A percentile compares a stretch with the other conserved stretches of the same genome.
phyloP scores from a whole-genome alignment of 129 eudicot species.

The Tanacetum coccineum region DNA sequence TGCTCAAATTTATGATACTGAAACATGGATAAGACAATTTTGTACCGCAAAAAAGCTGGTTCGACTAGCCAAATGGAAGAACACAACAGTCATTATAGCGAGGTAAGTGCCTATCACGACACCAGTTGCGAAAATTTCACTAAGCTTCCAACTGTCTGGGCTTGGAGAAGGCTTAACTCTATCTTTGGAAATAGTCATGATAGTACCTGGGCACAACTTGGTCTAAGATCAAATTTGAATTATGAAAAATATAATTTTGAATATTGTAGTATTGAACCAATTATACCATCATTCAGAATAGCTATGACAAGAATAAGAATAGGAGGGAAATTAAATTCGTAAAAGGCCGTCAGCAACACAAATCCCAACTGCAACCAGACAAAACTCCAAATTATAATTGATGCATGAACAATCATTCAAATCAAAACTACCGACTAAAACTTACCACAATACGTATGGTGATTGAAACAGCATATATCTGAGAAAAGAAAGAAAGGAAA shows the following conservation, averaged over 20 bases:
- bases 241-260: constrained; percentile 1
- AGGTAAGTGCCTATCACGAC: constrained; percentile 49
- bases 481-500: constrained; percentile 12
- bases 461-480: constrained; percentile 57
- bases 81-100: constrained; percentile 44
- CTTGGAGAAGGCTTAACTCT: constrained; percentile 56
- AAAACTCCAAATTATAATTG: constrained; percentile 3
- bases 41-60: constrained; percentile 43
- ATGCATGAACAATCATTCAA: neutral
- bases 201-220: constrained; percentile 34
- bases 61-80: constrained; percentile 39
- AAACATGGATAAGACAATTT: neutral
- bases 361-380: constrained; percentile 45
- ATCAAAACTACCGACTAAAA: constrained; percentile 2
- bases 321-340: constrained; percentile 50
- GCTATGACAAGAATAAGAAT: constrained; percentile 58
- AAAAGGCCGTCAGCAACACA: constrained; percentile 50
- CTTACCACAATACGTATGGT: constrained; percentile 56
- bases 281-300: constrained; percentile 51
- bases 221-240: neutral
- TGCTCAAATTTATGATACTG: neutral
- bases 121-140: constrained; percentile 53
- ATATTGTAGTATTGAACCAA: constrained; percentile 3
- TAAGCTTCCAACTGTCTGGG: constrained; percentile 55
- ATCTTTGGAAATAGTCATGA: constrained; percentile 51